Evolutionary conservation across 2,329 filamentous ascomycete genomes (phyloP), one percentile per base, ranked within the genome.

Genomic region (Hirsutella minnesotensis): DNA sequence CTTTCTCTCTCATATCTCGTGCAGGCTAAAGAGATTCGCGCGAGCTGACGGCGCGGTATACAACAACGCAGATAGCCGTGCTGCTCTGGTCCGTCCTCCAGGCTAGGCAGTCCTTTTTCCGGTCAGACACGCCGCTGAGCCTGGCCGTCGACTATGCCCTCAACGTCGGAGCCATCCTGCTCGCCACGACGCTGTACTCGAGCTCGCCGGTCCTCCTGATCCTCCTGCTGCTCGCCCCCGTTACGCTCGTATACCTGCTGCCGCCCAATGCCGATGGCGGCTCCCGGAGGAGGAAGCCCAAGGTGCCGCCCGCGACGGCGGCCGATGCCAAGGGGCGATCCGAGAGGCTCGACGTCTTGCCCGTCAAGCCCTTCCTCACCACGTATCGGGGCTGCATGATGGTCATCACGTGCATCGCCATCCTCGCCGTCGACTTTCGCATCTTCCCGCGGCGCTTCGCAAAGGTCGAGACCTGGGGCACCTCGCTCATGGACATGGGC

Each of bases 391-490:
- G 87, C 3, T 78, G 79, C 40, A 94, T 98, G 88, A 79, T 98
- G 72, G 73, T 94, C 40, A 74, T 85, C 50, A 98, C 92, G 8
- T 94, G 86, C 56, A 66, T 92, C 38, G 86, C 87, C 41, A 96
- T 98, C 52, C 74, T 98, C n/a, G 92, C 92, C 15, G 92, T 98
- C 41, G 92, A 98, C 63, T 98, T 98, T 59, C 79, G 74, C 16
- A 72, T 95, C 46, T 98, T 98, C 55, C 92, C 92, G 3, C 79
- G 92, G 22, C 82, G 92, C 27, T 96, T 96, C 59, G 92, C 88
- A 44, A 98, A 98, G 67, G 92, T 94, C 3, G 92, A 98, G 64
- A 95, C 86, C n/a, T 98, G 92, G 87, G 92, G 92, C 43, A 95
- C 90, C 1, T 96, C 90, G n/a, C 68, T 98, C 47, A 98, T 98